Conservation (phyloP, 2,329 filamentous ascomycete species). For the Scopulariopsis brevicaulis region DNA sequence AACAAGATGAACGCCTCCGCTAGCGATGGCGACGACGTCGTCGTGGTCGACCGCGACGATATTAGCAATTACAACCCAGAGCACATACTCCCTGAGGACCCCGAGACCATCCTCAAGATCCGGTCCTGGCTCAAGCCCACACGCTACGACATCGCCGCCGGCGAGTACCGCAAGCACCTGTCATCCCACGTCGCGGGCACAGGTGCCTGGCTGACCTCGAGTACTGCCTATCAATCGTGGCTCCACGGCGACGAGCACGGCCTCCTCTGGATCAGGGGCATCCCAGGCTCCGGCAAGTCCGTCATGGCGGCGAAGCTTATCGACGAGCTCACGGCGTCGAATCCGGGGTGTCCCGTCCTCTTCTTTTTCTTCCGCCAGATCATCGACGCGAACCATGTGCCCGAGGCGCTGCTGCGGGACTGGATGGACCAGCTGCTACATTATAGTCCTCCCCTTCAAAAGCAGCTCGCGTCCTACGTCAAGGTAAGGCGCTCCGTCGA, state of each 20-base stretch:
- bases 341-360: conserved; percentile 14
- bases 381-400: conserved; percentile 20
- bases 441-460: conserved; percentile 18
- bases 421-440: conserved; percentile 20
- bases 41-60: conserved; percentile 15
- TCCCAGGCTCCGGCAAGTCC: conserved; percentile 25
- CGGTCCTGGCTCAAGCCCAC: conserved; percentile 18
- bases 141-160: conserved; percentile 11
- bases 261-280: conserved; percentile 20
- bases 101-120: conserved; percentile 10
- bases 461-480: conserved; percentile 9
- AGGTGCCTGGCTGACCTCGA: conserved; percentile 9
- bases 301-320: conserved; percentile 15
- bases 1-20: no score
- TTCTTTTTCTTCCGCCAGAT: conserved; percentile 28
- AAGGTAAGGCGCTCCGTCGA: not conserved
- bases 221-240: conserved; percentile 10
- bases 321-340: conserved; percentile 9
- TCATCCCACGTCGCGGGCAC: conserved; percentile 11
- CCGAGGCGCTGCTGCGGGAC: conserved; percentile 18
- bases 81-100: conserved; percentile 17
- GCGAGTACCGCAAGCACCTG: conserved; percentile 16
- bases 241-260: conserved; percentile 5
- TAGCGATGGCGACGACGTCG: conserved; percentile 11
- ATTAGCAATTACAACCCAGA: conserved; percentile 19